A percentile compares a stretch with the other conserved stretches of the same genome.
Evolutionary conservation across 768 basidiomycete species (phyloP).

Genomic region (Trametes gibbosa): DNA sequence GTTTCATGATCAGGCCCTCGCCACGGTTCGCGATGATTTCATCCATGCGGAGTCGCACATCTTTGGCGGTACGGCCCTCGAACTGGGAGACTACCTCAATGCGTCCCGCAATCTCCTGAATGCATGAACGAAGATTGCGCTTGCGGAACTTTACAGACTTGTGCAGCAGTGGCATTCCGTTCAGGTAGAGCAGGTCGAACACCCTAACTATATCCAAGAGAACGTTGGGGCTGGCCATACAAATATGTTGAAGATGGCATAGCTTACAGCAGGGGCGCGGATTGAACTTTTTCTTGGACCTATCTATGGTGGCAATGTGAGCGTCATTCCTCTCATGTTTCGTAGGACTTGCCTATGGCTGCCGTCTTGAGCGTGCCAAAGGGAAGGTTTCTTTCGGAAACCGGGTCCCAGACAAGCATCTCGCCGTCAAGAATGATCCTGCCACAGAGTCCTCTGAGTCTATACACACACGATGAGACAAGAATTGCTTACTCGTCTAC

Average conservation of each 20-base stretch:
- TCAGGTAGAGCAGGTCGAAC: slow-evolving; percentile 90
- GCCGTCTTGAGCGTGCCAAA: slow-evolving; percentile 95
- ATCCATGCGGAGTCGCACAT: slow-evolving; percentile 79
- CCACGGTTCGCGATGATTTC: slow-evolving; percentile 81
- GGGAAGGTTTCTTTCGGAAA: slow-evolving; percentile 81
- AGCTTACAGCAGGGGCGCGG: slow-evolving; percentile 88
- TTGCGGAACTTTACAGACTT: slow-evolving; percentile 75
- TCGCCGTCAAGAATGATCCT: slow-evolving; percentile 97
- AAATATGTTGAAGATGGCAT: slow-evolving; percentile 6
- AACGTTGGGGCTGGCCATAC: not conserved
- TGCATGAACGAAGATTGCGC: slow-evolving; percentile 64
- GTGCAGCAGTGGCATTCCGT: slow-evolving; percentile 74
- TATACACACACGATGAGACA: not conserved
- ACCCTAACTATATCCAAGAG: slow-evolving; percentile 72
- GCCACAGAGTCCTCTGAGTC: not conserved
- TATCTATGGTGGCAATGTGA: slow-evolving; percentile 44
- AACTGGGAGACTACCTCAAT: slow-evolving; percentile 76
- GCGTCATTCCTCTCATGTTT: not conserved
- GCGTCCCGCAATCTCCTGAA: slow-evolving; percentile 71
- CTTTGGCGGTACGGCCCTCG: slow-evolving; percentile 74
- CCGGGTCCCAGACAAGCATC: slow-evolving; percentile 98
- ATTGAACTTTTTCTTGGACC: slow-evolving; percentile 62
- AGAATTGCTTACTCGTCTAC: slow-evolving; percentile 69
- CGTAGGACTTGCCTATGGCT: slow-evolving; percentile 59
- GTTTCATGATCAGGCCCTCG: slow-evolving; percentile 92